phyloP scores from a whole-genome alignment of 2,329 filamentous ascomycete species.

The Leptographium galeiforme region DNA sequence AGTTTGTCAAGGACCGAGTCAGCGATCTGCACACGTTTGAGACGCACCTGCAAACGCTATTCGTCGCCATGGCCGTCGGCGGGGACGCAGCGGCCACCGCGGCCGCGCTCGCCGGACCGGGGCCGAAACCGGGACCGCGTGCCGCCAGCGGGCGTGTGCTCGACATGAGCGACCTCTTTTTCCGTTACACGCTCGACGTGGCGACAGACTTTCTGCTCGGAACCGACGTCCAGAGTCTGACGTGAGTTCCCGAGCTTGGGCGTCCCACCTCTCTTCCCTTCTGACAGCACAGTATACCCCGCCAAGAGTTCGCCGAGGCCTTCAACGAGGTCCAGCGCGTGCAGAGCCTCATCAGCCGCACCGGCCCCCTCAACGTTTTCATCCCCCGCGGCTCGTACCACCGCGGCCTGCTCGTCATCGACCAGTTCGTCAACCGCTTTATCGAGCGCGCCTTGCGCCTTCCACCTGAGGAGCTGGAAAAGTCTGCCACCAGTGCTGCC shows the following conservation, averaged over 20 bases:
- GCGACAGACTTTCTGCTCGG: slow-evolving; percentile 81
- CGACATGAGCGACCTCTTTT: slow-evolving; percentile 66
- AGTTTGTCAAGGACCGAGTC: slow-evolving; percentile 76
- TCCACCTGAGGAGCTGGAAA: slow-evolving; percentile 57
- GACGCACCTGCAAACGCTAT: slow-evolving; percentile 59
- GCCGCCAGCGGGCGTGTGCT: slow-evolving; percentile 48
- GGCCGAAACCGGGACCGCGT: slow-evolving; percentile 31
- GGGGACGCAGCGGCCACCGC: slow-evolving; percentile 44
- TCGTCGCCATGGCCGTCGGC: slow-evolving; percentile 50
- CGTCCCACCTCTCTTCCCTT: not conserved
- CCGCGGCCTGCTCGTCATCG: slow-evolving; percentile 51
- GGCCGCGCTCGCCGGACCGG: slow-evolving; percentile 39
- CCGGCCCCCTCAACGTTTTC: slow-evolving; percentile 47
- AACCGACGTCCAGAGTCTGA: slow-evolving; percentile 52
- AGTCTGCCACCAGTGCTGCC: slow-evolving; percentile 24
- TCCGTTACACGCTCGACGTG: slow-evolving; percentile 73
- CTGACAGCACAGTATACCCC: slow-evolving; percentile 32
- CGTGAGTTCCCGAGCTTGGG: slow-evolving; percentile 22
- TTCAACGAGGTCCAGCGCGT: slow-evolving; percentile 69
- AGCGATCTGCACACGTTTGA: slow-evolving; percentile 75
- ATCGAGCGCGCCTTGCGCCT: slow-evolving; percentile 62
- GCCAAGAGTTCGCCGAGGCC: slow-evolving; percentile 61
- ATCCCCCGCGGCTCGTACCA: slow-evolving; percentile 55
- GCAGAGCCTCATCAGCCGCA: slow-evolving; percentile 52
- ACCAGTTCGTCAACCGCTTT: slow-evolving; percentile 63